A percentile compares a stretch with the other conserved stretches of the same genome.
Evolutionary conservation across 2,329 filamentous ascomycete species (phyloP).

Genomic region (Sclerotinia nivalis): DNA sequence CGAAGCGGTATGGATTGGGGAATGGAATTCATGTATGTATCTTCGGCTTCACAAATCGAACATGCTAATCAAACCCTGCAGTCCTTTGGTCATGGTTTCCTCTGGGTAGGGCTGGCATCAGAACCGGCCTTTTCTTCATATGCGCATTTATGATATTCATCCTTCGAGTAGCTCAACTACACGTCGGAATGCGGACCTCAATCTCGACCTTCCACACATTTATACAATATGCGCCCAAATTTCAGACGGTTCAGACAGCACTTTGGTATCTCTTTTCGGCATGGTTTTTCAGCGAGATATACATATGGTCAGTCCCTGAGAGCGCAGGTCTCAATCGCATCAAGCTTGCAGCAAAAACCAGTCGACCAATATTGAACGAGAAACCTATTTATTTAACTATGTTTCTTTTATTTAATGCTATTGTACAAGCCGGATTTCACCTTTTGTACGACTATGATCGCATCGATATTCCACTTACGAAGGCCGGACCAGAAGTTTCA

Average conservation of each 20-base stretch:
- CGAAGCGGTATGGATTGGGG: conserved; percentile 68
- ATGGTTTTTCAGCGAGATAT: conserved; percentile 77
- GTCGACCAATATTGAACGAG: conserved; percentile 80
- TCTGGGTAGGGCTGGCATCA: conserved; percentile 71
- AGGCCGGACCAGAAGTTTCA: conserved; percentile 38
- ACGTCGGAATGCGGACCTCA: conserved; percentile 71
- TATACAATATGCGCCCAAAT: conserved; percentile 53
- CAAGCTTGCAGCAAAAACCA: conserved; percentile 65
- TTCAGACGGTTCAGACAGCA: conserved; percentile 65
- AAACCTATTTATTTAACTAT: conserved; percentile 77
- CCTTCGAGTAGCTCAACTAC: conserved; percentile 81
- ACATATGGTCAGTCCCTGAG: conserved; percentile 68
- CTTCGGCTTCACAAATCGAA: conserved; percentile 17
- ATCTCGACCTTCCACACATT: conserved; percentile 67
- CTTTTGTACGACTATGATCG: conserved; percentile 73
- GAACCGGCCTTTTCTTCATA: conserved; percentile 73
- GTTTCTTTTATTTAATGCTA: conserved; percentile 67
- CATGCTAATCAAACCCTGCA: conserved; percentile 42
- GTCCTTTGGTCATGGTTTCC: conserved; percentile 88
- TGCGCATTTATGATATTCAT: conserved; percentile 77
- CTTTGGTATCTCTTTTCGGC: conserved; percentile 78
- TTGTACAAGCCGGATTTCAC: conserved; percentile 69
- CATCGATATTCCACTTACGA: conserved; percentile 46
- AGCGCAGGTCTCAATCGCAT: conserved; percentile 70
- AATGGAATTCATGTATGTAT: conserved; percentile 60